A percentile compares a stretch with the other conserved stretches of the same genome.
Conservation (phyloP, 1,284 basidiomycete genomes). For the Sphaerobolus stellatus region DNA sequence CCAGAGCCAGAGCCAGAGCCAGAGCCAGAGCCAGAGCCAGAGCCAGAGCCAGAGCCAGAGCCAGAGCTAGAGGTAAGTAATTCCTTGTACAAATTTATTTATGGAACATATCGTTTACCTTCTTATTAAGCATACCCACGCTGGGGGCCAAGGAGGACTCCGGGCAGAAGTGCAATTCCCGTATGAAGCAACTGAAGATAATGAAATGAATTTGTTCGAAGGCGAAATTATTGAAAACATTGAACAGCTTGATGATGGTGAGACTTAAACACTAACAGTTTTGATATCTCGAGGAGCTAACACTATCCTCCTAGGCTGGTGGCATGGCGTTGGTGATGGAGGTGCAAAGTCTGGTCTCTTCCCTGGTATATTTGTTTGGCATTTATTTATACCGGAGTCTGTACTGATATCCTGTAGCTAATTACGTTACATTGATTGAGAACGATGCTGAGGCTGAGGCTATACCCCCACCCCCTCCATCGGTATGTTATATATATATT, state of each 20-base stretch:
- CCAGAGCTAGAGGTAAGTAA: slow-evolving; percentile 19
- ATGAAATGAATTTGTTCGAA: slow-evolving; percentile 78
- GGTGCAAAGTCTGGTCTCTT: slow-evolving; percentile 49
- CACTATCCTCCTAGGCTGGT: slow-evolving; percentile 40
- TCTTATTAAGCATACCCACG: slow-evolving; percentile 19
- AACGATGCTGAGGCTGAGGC: slow-evolving; percentile 34
- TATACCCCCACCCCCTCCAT: slow-evolving; percentile 44
- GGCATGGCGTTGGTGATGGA: slow-evolving; percentile 39
- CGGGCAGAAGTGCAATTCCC: slow-evolving; percentile 71
- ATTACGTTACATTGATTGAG: slow-evolving; percentile 78
- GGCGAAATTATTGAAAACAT: slow-evolving; percentile 82
- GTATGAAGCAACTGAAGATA: slow-evolving; percentile 81
- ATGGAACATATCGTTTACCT: background rate
- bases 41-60: slow-evolving; percentile 43
- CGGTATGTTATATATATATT: slow-evolving; percentile 31
- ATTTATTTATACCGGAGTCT: too few species aligned
- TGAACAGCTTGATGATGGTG: slow-evolving; percentile 78
- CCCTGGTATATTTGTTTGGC: slow-evolving; percentile 53
- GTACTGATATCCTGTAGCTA: slow-evolving; percentile 45
- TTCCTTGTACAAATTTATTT: background rate
- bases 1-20: slow-evolving; percentile 32
- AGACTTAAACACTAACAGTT: slow-evolving; percentile 49
- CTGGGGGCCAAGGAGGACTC: slow-evolving; percentile 46
- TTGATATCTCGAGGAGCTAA: too few species aligned
- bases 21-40: slow-evolving; percentile 40